Evolutionary conservation across 495 filamentous ascomycete genomes (phyloP).

Genomic region (Neurospora sp.): DNA sequence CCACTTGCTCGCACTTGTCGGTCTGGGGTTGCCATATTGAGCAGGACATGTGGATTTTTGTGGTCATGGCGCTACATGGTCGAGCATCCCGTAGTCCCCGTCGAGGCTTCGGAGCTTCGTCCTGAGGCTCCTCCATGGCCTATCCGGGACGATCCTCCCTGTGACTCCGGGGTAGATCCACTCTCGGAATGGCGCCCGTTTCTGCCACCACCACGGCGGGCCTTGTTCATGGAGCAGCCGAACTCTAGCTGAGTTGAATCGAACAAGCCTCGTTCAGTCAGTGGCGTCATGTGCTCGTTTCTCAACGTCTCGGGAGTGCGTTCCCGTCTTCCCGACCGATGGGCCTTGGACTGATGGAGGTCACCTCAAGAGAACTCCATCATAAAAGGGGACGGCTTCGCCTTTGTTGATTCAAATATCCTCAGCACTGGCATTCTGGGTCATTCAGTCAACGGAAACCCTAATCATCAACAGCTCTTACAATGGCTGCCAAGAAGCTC

Average conservation of each 20-base stretch:
- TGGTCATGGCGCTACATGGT: neutral
- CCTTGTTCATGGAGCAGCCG: neutral
- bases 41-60: neutral
- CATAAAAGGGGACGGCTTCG: neutral
- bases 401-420: neutral
- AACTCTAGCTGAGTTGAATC: neutral
- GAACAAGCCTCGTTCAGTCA: neutral
- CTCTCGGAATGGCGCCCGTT: neutral
- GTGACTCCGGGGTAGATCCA: neutral
- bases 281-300: neutral
- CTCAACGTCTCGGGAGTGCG: constrained; percentile 1
- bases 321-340: constrained; percentile 19
- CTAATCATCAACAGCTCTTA: neutral
- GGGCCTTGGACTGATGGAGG: neutral
- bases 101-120: neutral
- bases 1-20: neutral
- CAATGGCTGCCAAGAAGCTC: constrained; percentile 20
- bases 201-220: neutral
- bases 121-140: constrained; percentile 1
- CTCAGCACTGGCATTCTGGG: constrained; percentile 1
- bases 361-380: neutral
- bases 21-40: neutral
- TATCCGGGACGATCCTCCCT: constrained; percentile 13
- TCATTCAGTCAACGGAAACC: neutral
- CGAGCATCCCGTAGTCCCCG: constrained; percentile 1